Percentiles rank a stretch among this genome's conserved stretches.
Evolutionary conservation across 257 asterid genomes (phyloP).

Genomic region (Striga asiatica): DNA sequence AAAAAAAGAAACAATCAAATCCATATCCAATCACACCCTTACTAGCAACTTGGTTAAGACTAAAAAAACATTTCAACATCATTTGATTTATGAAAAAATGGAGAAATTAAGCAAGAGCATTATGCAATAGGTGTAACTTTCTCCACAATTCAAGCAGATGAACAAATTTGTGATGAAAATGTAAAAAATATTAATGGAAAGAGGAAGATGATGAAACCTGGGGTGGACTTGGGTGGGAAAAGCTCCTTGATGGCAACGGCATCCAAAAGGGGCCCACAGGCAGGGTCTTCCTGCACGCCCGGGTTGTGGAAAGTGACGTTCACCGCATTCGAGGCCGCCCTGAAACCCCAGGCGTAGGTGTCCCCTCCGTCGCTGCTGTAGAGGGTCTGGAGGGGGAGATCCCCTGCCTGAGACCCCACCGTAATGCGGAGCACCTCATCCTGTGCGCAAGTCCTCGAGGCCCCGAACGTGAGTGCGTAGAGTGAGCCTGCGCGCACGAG

Average conservation of each 20-base stretch:
- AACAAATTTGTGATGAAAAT: not conserved
- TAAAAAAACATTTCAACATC: too few species aligned
- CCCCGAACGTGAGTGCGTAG: slow-evolving; percentile 79
- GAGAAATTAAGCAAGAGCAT: too few species aligned
- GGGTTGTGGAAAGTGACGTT: slow-evolving; percentile 49
- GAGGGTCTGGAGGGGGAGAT: slow-evolving; percentile 69
- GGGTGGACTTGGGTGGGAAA: slow-evolving; percentile 28
- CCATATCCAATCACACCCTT: too few species aligned
- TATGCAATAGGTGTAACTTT: too few species aligned
- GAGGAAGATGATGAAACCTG: slow-evolving; percentile 24
- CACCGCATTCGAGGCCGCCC: slow-evolving; percentile 30
- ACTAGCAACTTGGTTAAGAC: too few species aligned
- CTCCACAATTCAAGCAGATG: too few species aligned
- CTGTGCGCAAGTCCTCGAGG: slow-evolving; percentile 90
- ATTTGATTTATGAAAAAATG: too few species aligned
- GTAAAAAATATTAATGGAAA: not conserved
- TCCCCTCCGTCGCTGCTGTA: slow-evolving; percentile 62
- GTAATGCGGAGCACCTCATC: slow-evolving; percentile 66
- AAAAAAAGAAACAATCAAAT: too few species aligned
- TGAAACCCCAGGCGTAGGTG: slow-evolving; percentile 62
- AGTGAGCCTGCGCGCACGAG: slow-evolving; percentile 54
- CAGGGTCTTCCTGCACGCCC: slow-evolving; percentile 64
- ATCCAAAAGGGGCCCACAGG: slow-evolving; percentile 72
- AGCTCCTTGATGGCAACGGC: slow-evolving; percentile 72
- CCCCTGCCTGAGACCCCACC: slow-evolving; percentile 60